phyloP scores from a whole-genome alignment of 148 eudicot species.

The Limonium bicolor region DNA sequence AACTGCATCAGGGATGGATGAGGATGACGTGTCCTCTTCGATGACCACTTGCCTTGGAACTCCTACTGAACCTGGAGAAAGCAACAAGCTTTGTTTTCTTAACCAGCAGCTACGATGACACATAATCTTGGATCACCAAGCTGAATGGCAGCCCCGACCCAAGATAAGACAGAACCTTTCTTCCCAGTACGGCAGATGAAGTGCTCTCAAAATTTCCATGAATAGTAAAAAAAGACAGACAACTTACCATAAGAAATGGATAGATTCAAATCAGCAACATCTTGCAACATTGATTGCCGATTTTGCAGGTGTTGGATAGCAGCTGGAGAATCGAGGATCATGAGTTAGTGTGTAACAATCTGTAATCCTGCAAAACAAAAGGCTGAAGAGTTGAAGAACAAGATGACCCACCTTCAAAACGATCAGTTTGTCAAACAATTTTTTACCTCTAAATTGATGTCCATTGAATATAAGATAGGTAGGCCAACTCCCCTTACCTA shows the following conservation, averaged over 20 bases:
- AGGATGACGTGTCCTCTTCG: conserved; percentile 62
- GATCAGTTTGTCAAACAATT: background rate
- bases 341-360: conserved; percentile 61
- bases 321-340: conserved; percentile 91
- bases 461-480: too few relatives aligned
- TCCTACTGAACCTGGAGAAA: conserved; percentile 51
- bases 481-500: too few relatives aligned
- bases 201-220: background rate
- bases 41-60: conserved; percentile 82
- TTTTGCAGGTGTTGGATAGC: conserved; percentile 84
- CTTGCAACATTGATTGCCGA: conserved; percentile 93
- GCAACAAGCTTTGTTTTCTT: background rate
- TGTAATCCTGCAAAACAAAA: conserved; percentile 48
- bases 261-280: conserved; percentile 67
- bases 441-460: too few relatives aligned
- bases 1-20: conserved; percentile 63
- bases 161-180: background rate
- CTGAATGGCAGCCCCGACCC: background rate
- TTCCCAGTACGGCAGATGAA: too few relatives aligned
- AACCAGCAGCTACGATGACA: background rate
- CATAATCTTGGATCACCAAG: background rate
- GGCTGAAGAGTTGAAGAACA: too few relatives aligned
- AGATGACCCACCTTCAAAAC: background rate
- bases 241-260: conserved; percentile 60
- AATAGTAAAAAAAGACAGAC: background rate